phyloP scores from a whole-genome alignment of 371 early-diverging fungal species.

The Mortierella sp. region DNA sequence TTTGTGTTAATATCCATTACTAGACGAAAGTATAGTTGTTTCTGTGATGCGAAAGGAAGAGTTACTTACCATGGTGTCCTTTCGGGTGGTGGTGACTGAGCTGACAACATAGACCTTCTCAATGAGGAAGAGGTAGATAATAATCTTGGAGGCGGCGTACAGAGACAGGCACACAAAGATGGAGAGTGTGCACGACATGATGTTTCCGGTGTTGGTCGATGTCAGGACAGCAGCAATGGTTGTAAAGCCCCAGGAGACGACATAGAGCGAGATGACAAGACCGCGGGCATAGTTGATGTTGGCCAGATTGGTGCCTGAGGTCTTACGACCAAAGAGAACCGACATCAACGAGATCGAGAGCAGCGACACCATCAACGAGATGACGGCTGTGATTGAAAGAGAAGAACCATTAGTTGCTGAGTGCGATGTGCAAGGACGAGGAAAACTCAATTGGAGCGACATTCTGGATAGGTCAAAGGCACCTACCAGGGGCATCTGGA shows the following conservation, averaged over 20 bases:
- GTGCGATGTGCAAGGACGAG: neutral
- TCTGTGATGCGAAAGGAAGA: no score
- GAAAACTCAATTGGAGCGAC: neutral
- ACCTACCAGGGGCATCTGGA: constrained; percentile 24
- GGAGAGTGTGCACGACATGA: constrained; percentile 49
- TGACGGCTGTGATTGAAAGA: constrained; percentile 4
- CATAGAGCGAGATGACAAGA: constrained; percentile 47
- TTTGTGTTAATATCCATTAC: neutral
- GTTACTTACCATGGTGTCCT: constrained; percentile 21
- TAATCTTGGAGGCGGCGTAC: constrained; percentile 52
- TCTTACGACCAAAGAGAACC: constrained; percentile 51
- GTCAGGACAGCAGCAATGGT: constrained; percentile 39
- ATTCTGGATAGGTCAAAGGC: no score
- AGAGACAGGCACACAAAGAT: constrained; percentile 48
- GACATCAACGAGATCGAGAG: constrained; percentile 49
- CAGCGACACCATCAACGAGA: constrained; percentile 37
- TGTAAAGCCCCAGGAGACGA: constrained; percentile 49
- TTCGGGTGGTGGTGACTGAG: constrained; percentile 39
- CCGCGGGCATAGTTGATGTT: constrained; percentile 52
- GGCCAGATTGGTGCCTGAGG: constrained; percentile 33
- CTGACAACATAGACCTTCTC: constrained; percentile 53
- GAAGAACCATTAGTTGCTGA: neutral
- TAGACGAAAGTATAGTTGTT: no score
- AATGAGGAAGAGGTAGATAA: constrained; percentile 53
- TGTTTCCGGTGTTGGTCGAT: constrained; percentile 43